Evolutionary conservation across 768 basidiomycete genomes (phyloP).

Genomic region (Psilocybe cubensis): DNA sequence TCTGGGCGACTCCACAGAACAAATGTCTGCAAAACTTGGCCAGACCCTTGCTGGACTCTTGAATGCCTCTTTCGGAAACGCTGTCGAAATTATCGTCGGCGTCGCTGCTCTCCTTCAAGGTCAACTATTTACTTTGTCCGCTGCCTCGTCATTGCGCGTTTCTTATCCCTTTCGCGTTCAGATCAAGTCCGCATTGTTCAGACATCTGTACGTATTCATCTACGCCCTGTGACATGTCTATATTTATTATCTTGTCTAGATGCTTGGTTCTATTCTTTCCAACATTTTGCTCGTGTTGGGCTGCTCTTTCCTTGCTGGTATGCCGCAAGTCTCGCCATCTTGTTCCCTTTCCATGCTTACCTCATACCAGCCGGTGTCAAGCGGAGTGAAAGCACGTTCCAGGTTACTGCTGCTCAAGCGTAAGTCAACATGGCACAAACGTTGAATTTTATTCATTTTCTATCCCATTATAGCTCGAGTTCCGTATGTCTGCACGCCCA

Average conservation of each 20-base stretch:
- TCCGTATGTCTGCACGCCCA: conserved; percentile 36
- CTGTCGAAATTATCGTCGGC: conserved; percentile 90
- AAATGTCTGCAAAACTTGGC: conserved; percentile 77
- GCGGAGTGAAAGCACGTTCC: conserved; percentile 71
- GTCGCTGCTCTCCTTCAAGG: conserved; percentile 83
- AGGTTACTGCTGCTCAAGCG: conserved; percentile 87
- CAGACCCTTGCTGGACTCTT: conserved; percentile 86
- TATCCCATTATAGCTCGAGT: conserved; percentile 40
- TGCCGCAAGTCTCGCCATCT: conserved; percentile 20
- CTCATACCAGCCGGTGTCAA: conserved; percentile 59
- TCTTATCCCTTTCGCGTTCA: conserved; percentile 28
- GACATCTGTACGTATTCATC: conserved; percentile 64
- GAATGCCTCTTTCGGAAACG: conserved; percentile 85
- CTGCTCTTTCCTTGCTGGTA: conserved; percentile 86
- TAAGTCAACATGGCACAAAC: conserved; percentile 24
- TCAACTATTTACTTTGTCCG: conserved; percentile 29
- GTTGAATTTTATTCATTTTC: neutral
- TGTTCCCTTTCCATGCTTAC: neutral
- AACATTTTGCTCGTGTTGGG: conserved; percentile 91
- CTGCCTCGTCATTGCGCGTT: neutral
- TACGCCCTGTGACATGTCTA: neutral
- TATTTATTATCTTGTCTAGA: conserved; percentile 40
- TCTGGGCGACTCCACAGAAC: conserved; percentile 82
- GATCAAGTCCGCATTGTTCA: conserved; percentile 89
- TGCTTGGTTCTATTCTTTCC: conserved; percentile 90